Base-by-base conservation (phyloP, 2,329 filamentous ascomycete genomes). In the Stemphylium vesicarium region DNA sequence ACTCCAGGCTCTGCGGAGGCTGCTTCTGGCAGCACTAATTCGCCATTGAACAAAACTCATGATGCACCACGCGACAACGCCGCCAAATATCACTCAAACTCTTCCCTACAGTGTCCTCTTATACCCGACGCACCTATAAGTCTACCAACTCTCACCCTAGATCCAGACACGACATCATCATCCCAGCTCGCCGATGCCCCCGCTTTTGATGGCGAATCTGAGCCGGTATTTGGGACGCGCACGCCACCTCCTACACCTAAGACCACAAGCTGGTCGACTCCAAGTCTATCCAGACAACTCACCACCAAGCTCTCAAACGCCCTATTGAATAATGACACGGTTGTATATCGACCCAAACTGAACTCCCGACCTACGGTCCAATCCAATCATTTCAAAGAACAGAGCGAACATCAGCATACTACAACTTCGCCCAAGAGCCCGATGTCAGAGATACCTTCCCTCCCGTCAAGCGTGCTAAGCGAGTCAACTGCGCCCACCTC, bases 401-500 rank as follows among this genome's bases (percentile, higher is more conserved):
- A 43, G n/a, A 26, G 33, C 8, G 42, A 56, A 12, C 20, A 52
- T 11, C 46, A 55, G 18, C 42, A 32, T 11, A 52, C 49, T 18
- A 38, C 44, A 4, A 26, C 49, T 10, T 47, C 54, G 4, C 50
- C 50, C 11, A 53, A 60, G 20, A 43, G 52, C 16, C 43, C 49
- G 1, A 58, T 64, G 39, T 57, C 57, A 5, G 62, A 70, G 22
- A 54, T 63, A 0, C 45, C 63, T 2, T 69, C 65, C 8, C 52
- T 67, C 15, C 66, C 66, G 9, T 72, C 71, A 8, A 74, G 71
- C 24, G 50, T 68, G 0, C 41, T 67, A 2, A 72, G 69, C 36
- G 66, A 70, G 47, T 74, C 71, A 4, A 75, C 73, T 31, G 72
- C 72, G 22, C 70, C 73, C 13, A 74, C 73, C 1, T 75, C 72